Conservation (phyloP, 2,329 filamentous ascomycete species). For the Xylariaceae sp. region DNA sequence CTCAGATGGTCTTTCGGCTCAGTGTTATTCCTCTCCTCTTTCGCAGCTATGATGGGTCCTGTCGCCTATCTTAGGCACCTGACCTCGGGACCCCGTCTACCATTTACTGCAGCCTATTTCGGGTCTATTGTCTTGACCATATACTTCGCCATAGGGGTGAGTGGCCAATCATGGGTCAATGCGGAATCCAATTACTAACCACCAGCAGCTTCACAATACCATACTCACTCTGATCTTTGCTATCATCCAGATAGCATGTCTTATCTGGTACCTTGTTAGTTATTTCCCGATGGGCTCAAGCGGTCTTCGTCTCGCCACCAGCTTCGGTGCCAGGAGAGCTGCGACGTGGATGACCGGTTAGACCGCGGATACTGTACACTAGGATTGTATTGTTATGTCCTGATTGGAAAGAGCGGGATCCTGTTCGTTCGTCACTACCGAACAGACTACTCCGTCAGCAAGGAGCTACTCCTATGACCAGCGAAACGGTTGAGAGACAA, state of each 20-base stretch:
- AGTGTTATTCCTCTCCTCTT: slow-evolving; percentile 85
- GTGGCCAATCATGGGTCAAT: slow-evolving; percentile 42
- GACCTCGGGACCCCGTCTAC: slow-evolving; percentile 79
- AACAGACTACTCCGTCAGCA: not conserved
- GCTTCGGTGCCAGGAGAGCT: slow-evolving; percentile 82
- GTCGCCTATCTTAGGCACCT: slow-evolving; percentile 82
- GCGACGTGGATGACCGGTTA: slow-evolving; percentile 86
- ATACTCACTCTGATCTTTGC: slow-evolving; percentile 84
- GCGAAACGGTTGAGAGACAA: not conserved
- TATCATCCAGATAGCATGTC: slow-evolving; percentile 78
- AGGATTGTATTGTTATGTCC: slow-evolving; percentile 7
- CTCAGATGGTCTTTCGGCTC: slow-evolving; percentile 93
- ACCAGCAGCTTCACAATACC: slow-evolving; percentile 73
- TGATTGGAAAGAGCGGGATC: slow-evolving; percentile 3
- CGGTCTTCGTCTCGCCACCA: slow-evolving; percentile 82
- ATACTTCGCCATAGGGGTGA: slow-evolving; percentile 89
- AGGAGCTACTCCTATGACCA: not conserved
- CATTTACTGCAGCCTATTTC: slow-evolving; percentile 94
- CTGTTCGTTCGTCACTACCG: not conserved
- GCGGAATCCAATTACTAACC: slow-evolving; percentile 23
- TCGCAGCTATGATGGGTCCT: slow-evolving; percentile 93
- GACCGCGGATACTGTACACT: slow-evolving; percentile 19
- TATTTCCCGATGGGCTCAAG: slow-evolving; percentile 98
- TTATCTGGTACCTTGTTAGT: slow-evolving; percentile 92
- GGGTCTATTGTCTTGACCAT: slow-evolving; percentile 87